Percentiles rank a stretch among this genome's conserved stretches.
Evolutionary conservation across 805 yeast species (phyloP).

Genomic region (Saccharomycopsis guyanensis): DNA sequence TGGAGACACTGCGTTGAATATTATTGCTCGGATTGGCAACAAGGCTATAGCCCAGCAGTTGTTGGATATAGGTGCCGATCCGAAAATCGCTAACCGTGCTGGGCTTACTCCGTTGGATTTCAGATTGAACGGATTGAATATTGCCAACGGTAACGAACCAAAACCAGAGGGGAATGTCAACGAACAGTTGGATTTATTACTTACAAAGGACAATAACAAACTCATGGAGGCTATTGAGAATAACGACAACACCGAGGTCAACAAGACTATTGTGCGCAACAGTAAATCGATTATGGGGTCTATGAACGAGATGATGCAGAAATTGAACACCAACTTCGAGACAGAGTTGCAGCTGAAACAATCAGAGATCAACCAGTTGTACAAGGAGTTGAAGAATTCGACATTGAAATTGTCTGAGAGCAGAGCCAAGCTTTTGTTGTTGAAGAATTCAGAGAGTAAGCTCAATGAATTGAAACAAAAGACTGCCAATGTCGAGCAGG

Average conservation of each 20-base stretch:
- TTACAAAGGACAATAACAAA: constrained; percentile 14
- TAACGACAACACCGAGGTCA: constrained; percentile 4
- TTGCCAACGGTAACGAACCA: constrained; percentile 3
- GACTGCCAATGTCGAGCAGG: constrained; percentile 50
- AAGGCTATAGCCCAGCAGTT: constrained; percentile 72
- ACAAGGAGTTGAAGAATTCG: constrained; percentile 49
- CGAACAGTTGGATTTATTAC: not conserved
- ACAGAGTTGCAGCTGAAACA: constrained; percentile 49
- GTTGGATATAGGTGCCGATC: constrained; percentile 83
- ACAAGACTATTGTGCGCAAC: constrained; percentile 22
- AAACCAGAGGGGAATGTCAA: constrained; percentile 4
- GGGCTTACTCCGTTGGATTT: constrained; percentile 85
- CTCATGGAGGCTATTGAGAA: constrained; percentile 17
- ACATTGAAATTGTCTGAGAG: constrained; percentile 43
- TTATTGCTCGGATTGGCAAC: constrained; percentile 85
- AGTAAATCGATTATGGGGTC: constrained; percentile 41
- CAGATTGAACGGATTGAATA: constrained; percentile 33
- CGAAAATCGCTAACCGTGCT: constrained; percentile 68
- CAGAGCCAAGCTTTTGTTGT: constrained; percentile 43
- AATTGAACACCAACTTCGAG: constrained; percentile 52
- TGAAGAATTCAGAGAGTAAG: constrained; percentile 37
- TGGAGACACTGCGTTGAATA: constrained; percentile 92
- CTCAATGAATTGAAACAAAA: constrained; percentile 47
- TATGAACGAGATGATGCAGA: constrained; percentile 41
- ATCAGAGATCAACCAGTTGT: constrained; percentile 42